Evolutionary conservation across 2,329 filamentous ascomycete genomes (phyloP), one percentile per base, ranked within the genome.

Genomic region (Venturia carpophila): DNA sequence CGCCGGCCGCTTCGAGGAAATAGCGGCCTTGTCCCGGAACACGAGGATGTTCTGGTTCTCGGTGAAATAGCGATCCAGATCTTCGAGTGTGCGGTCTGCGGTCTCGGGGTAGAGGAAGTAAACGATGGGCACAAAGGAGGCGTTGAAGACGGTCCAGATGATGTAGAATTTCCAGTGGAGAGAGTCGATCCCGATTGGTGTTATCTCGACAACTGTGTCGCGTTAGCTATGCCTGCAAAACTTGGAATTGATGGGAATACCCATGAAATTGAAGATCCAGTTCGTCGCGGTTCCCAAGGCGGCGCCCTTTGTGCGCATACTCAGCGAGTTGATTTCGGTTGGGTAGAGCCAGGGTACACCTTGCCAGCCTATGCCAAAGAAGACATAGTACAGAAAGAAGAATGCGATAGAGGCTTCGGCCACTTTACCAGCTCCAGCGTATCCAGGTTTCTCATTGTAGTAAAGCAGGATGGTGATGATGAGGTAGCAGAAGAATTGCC

Each of bases 401-500:
- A 78, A 78, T 1, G 76, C 73, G 47, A 78, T 76, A 39, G 75
- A 71, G 1, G 75, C 69, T 1, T 69, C 67, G 27, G 73, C 73
- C 17, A 74, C 75, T 21, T 74, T 76, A 49, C 76, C 76, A 0
- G 71, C 72, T 79, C 71, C 66, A 1, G 69, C 64, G 58, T 70
- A 73, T 10, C 70, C 71, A 10, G 68, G 65, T 60, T 69, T 68
- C 67, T 75, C 71, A 61, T 73, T 73, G 65, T 73, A 76, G 5
- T 75, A 69, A 3, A 82, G 70, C 7, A 79, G 72, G 34, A 74
- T 75, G 47, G 74, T 75, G 10, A 77, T 75, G 64, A 77, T 75
- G 66, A 70, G 75, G 67, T 95, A 88, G 80, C 89, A 92, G 72
- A 93, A 74, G 42, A 93, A 80, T 91, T 96, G 96, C 71, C 90